Conservation (phyloP, 139 green algal species). For the Tetradesmus obliquus region DNA sequence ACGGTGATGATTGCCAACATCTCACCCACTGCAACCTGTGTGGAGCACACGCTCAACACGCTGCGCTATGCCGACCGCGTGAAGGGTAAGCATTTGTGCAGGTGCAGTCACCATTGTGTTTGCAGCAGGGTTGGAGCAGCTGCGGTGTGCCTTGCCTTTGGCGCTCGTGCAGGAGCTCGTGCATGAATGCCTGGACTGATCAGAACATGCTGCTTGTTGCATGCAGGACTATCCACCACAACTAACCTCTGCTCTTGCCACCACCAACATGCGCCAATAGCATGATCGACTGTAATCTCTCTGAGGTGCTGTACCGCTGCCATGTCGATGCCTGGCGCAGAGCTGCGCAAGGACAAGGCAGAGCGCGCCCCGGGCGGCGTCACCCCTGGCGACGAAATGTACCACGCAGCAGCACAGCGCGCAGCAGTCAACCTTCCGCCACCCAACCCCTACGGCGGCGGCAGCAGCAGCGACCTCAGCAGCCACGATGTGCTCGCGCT, state of each 20-base stretch:
- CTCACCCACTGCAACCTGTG: constrained; percentile 84
- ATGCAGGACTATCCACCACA: background rate
- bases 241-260: no score
- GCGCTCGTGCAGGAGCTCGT: background rate
- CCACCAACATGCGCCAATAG: no score
- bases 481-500: constrained; percentile 15
- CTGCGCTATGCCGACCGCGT: constrained; percentile 97
- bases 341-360: constrained; percentile 81
- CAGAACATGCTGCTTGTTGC: background rate
- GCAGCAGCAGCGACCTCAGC: constrained; percentile 17
- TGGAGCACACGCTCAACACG: constrained; percentile 99
- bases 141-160: background rate
- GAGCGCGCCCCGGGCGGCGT: constrained; percentile 72
- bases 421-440: background rate
- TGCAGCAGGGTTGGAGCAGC: background rate
- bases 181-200: background rate
- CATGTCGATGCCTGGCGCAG: constrained; percentile 34
- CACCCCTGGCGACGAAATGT: constrained; percentile 62
- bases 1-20: constrained; percentile 99
- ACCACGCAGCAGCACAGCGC: constrained; percentile 55
- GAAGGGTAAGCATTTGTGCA: constrained; percentile 75
- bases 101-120: background rate
- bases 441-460: background rate
- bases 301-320: background rate
- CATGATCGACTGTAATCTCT: background rate